These are phyloP conservation scores for Puccinellia tenuiflora DNA, from an alignment of 176 grass and related monocot genomes.

Conservation along the genomic window DNA sequence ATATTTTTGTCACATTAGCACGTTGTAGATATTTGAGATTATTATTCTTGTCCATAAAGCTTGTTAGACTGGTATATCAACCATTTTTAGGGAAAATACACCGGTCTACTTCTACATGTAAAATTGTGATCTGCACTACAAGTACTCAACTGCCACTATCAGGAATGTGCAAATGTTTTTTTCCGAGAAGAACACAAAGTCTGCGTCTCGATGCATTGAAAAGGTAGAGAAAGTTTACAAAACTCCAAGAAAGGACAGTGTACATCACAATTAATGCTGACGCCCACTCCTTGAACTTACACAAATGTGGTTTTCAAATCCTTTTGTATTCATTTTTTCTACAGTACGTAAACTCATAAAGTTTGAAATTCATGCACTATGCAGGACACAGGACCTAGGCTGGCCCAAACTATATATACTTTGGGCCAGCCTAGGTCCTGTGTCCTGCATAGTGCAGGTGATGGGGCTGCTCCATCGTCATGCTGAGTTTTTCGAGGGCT, in stretches of 20 bases:
- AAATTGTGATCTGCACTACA: neutral
- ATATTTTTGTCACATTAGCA: neutral
- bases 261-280: neutral
- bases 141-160: neutral
- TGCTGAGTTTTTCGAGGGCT: too few species aligned
- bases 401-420: too few species aligned
- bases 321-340: neutral
- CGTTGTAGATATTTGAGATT: conserved; percentile 9
- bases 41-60: neutral
- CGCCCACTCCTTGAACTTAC: neutral
- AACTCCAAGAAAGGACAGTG: too few species aligned
- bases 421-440: too few species aligned
- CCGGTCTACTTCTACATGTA: neutral
- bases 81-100: neutral
- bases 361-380: neutral
- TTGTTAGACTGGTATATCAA: neutral
- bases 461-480: too few species aligned
- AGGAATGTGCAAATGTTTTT: too few species aligned
- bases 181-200: too few species aligned
- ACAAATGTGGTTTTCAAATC: neutral
- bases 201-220: too few species aligned
- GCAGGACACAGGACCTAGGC: too few species aligned
- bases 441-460: too few species aligned
- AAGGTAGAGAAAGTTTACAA: too few species aligned
- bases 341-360: neutral